Percentiles rank a stretch among this genome's conserved stretches.
Conservation (phyloP, 768 basidiomycete genomes). For the Phylloporus sp. region DNA sequence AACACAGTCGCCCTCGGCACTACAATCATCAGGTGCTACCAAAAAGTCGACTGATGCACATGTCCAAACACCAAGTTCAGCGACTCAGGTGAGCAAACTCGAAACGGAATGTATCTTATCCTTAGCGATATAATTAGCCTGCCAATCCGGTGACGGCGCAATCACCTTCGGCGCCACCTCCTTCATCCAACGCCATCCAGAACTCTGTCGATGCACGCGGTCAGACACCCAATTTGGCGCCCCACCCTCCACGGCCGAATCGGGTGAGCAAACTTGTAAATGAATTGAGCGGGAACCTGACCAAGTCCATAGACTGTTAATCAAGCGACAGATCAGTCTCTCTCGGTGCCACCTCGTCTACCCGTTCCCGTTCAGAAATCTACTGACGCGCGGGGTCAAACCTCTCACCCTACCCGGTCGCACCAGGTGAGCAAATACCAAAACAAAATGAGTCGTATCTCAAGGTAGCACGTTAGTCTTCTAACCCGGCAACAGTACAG, state of each 20-base stretch:
- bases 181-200: too few relatives aligned
- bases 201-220: too few relatives aligned
- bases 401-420: neutral
- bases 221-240: too few relatives aligned
- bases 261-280: constrained; percentile 6
- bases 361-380: neutral
- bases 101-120: too few relatives aligned
- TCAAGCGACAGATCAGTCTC: neutral
- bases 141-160: too few relatives aligned
- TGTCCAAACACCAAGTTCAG: neutral
- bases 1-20: neutral
- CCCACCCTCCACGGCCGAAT: constrained; percentile 7
- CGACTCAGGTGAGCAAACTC: too few relatives aligned
- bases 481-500: too few relatives aligned
- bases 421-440: too few relatives aligned
- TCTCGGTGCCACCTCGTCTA: neutral
- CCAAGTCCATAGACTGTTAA: neutral
- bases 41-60: neutral
- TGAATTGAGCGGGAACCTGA: neutral
- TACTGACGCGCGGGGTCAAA: neutral
- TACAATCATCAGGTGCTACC: neutral
- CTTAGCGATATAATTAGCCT: too few relatives aligned
- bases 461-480: too few relatives aligned
- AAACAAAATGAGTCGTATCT: too few relatives aligned
- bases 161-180: too few relatives aligned